These are phyloP conservation scores for Leptographium wingfieldii DNA, from an alignment of 2,329 filamentous ascomycete species.

Conservation along the genomic window DNA sequence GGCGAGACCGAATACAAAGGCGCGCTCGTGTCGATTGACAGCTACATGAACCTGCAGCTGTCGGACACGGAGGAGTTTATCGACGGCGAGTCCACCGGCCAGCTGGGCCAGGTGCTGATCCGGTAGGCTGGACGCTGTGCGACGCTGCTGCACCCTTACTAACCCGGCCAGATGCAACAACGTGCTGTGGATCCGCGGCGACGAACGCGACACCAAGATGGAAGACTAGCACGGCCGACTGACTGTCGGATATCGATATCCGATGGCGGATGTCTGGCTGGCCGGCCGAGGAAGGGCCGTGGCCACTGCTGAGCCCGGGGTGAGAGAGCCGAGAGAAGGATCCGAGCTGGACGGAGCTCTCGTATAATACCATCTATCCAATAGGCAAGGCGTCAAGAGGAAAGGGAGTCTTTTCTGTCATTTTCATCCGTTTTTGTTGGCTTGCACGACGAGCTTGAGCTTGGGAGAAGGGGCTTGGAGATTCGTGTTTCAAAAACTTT, in stretches of 20 bases:
- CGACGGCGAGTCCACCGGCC: conserved; percentile 71
- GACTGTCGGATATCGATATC: neutral
- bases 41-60: conserved; percentile 98
- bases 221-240: conserved; percentile 26
- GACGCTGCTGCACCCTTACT: neutral
- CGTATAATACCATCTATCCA: neutral
- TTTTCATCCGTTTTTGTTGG: neutral
- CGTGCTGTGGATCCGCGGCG: conserved; percentile 76
- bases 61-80: conserved; percentile 86
- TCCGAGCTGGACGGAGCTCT: neutral
- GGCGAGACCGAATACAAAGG: conserved; percentile 96
- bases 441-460: neutral
- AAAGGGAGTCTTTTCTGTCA: neutral
- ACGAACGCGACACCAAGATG: conserved; percentile 44
- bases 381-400: conserved; percentile 1
- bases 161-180: conserved; percentile 49
- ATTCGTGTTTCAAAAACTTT: neutral
- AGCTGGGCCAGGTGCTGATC: conserved; percentile 83
- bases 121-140: conserved; percentile 37
- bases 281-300: neutral
- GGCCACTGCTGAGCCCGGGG: neutral
- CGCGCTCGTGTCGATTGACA: conserved; percentile 75
- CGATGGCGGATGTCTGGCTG: neutral
- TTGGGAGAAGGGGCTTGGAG: neutral
- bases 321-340: neutral